Evolutionary conservation across 306 rosid species (phyloP), one percentile per base, ranked within the genome.

Genomic region (Rubus idaeus): DNA sequence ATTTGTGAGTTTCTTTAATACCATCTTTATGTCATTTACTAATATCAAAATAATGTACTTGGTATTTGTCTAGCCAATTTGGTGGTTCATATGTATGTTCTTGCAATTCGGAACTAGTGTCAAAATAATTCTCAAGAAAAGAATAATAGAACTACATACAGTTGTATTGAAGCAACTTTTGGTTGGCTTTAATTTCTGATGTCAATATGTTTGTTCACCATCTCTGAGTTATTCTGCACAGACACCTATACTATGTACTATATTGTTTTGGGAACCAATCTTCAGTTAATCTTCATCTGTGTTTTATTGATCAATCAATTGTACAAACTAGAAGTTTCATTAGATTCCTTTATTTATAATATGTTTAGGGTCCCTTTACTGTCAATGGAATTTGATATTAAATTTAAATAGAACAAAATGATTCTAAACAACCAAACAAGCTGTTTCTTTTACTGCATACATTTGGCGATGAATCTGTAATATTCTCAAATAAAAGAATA

Each of bases 1-100:
- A 83, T 86, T 81, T 92, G 97, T 90, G 82, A 90, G 97, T 87
- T 70, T 55, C 47, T 61, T 83, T 13, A 55, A 10, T 75, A 17
- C 72, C 67, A 16, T 49, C 40, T 44, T 68, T 57, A 76, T 79
- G 72, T 79, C 63, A 86, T 80, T 82, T 63, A 39, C 74, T 11
- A 1, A 8, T 11, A 5, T 30, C 18, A 10, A 5, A 61, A 0
- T 4, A 11, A 62, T 58, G 20, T 35, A 14, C 20, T 78, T 37
- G 74, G 64, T 68, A 17, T 60, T 68, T 57, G 45, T 49, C 58
- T 81, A 57, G 46, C 50, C 17, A 53, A 45, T 61, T 30, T 12
- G 66, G 66, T 26, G 1, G 4, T 30, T 12, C 18, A 62, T 69
- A 10, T 71, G 8, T 63, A 60, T 74, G 68, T 41, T 76, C 66